Evolutionary conservation across 495 filamentous ascomycete genomes (phyloP).

Genomic region (Clavariopsis aquatica): DNA sequence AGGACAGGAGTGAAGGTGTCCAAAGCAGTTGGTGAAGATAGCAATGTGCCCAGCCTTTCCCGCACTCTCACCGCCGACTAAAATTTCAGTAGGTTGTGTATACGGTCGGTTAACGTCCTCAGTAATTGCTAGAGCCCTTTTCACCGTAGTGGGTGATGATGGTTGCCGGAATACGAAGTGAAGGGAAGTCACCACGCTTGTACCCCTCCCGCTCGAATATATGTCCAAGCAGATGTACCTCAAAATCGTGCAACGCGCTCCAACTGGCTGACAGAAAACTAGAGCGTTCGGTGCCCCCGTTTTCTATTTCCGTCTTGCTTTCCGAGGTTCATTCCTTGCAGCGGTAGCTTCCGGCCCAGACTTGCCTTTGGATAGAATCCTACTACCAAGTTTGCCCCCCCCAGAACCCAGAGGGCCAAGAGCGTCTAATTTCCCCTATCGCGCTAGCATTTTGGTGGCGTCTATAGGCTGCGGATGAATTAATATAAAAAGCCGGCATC

Average conservation of each 20-base stretch:
- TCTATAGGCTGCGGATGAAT: constrained; percentile 9
- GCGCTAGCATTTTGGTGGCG: neutral
- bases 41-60: neutral
- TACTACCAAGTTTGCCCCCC: neutral
- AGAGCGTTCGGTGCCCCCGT: neutral
- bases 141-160: neutral
- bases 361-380: constrained; percentile 1
- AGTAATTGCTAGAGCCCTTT: neutral
- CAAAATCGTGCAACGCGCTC: neutral
- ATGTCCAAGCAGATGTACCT: neutral
- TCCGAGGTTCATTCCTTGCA: constrained; percentile 2
- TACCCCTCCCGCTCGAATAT: neutral
- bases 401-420: neutral
- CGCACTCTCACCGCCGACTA: neutral
- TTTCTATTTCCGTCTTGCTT: constrained; percentile 2
- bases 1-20: neutral
- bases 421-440: neutral
- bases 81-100: neutral
- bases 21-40: neutral
- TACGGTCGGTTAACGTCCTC: neutral
- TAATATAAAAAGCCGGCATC: constrained; percentile 10
- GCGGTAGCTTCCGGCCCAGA: neutral
- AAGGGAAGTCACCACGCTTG: constrained; percentile 8
- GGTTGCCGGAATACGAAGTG: constrained; percentile 11
- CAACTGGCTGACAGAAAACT: neutral